Evolutionary conservation across 202 grass and related monocot genomes (phyloP).

Genomic region (Carex arenaria): DNA sequence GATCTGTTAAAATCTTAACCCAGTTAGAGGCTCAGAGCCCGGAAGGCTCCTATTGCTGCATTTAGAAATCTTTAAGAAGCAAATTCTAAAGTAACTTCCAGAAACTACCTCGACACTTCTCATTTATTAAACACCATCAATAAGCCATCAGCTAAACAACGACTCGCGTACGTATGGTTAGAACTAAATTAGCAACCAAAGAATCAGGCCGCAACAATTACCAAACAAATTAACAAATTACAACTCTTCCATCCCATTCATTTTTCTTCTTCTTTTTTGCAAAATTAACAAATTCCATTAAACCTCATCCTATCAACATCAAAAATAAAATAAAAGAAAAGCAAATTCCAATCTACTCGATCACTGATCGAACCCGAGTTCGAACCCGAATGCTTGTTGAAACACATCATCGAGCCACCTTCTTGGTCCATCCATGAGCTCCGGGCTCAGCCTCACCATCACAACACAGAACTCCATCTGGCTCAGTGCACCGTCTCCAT

Average conservation of each 20-base stretch:
- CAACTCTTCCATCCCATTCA: too few relatives aligned
- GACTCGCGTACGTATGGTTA: slow-evolving; percentile 15
- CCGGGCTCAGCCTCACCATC: slow-evolving; percentile 77
- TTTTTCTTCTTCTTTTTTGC: not conserved
- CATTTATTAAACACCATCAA: not conserved
- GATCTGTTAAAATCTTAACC: too few relatives aligned
- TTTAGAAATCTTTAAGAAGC: not conserved
- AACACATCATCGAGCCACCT: slow-evolving; percentile 65
- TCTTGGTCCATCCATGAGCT: slow-evolving; percentile 63
- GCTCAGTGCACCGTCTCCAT: slow-evolving; percentile 66
- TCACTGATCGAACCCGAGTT: slow-evolving; percentile 9
- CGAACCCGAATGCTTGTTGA: slow-evolving; percentile 37
- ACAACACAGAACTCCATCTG: slow-evolving; percentile 85
- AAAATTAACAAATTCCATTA: slow-evolving; percentile 13
- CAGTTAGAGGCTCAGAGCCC: too few relatives aligned
- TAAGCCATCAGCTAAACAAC: not conserved
- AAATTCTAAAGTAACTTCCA: not conserved
- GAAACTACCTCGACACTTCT: not conserved
- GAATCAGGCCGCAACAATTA: not conserved
- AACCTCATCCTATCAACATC: slow-evolving; percentile 36
- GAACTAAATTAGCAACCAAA: slow-evolving; percentile 22
- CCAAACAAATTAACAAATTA: not conserved
- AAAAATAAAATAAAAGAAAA: not conserved
- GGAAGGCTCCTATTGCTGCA: too few relatives aligned
- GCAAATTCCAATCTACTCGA: not conserved